Conservation (phyloP, 2,329 filamentous ascomycete genomes). For the Exophiala oligosperma region DNA sequence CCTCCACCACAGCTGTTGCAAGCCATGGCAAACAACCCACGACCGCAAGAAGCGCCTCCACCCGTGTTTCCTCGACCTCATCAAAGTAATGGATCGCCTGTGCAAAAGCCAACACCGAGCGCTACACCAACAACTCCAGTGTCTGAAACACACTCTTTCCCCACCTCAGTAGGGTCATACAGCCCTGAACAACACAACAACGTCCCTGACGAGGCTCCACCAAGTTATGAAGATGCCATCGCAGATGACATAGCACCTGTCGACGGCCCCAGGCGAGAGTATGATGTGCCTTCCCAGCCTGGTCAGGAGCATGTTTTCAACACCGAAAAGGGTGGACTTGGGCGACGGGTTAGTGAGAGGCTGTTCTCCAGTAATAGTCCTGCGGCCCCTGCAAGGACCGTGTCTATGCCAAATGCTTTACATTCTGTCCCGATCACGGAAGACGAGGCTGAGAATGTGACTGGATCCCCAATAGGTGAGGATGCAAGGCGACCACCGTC, state of each 20-base stretch:
- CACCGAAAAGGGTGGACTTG: slow-evolving; percentile 23
- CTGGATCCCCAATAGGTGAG: not conserved
- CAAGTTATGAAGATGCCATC: slow-evolving; percentile 92
- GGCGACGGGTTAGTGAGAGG: slow-evolving; percentile 27
- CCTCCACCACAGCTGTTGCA: slow-evolving; percentile 76
- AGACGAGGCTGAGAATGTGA: slow-evolving; percentile 2
- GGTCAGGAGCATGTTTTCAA: slow-evolving; percentile 22
- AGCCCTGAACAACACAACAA: slow-evolving; percentile 6
- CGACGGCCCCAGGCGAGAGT: slow-evolving; percentile 63
- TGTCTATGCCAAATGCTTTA: slow-evolving; percentile 9
- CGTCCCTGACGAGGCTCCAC: slow-evolving; percentile 71
- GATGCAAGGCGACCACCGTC: not conserved
- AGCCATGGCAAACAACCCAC: slow-evolving; percentile 31
- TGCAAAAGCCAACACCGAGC: slow-evolving; percentile 5
- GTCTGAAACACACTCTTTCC: slow-evolving; percentile 11
- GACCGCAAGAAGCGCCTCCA: slow-evolving; percentile 26
- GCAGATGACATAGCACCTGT: slow-evolving; percentile 74
- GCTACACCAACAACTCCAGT: slow-evolving; percentile 12
- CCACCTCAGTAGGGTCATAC: slow-evolving; percentile 13
- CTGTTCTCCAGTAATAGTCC: slow-evolving; percentile 24
- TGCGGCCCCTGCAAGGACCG: slow-evolving; percentile 9
- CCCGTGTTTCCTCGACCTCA: slow-evolving; percentile 8
- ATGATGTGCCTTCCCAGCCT: slow-evolving; percentile 34
- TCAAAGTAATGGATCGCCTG: slow-evolving; percentile 4
- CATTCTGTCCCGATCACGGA: slow-evolving; percentile 8